Percentiles rank a stretch among this genome's conserved stretches.
Conservation (phyloP, 768 basidiomycete genomes). For the Mrakia frigida region DNA sequence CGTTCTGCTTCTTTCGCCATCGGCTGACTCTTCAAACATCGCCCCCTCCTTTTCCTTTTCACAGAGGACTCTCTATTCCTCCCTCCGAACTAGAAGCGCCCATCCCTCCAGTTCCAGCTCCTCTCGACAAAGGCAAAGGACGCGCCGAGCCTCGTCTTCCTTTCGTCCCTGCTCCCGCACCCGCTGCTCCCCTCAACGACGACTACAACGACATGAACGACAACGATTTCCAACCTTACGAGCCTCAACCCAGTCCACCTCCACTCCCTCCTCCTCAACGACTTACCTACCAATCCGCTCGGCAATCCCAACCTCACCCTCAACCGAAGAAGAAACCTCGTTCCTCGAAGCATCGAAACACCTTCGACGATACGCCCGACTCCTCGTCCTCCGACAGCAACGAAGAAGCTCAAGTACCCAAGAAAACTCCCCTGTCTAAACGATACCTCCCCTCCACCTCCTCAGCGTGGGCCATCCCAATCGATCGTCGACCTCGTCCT, state of each 20-base stretch:
- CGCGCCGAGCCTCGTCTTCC: neutral
- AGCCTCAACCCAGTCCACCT: neutral
- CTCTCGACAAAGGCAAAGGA: conserved; percentile 1
- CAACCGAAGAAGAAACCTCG: neutral
- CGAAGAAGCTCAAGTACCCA: neutral
- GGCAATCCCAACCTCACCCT: neutral
- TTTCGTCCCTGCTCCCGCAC: neutral
- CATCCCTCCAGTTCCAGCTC: neutral
- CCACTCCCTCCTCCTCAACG: neutral
- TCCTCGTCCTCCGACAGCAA: neutral
- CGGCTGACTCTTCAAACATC: neutral
- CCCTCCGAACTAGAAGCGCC: neutral
- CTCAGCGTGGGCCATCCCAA: too few species aligned
- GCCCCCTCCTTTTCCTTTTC: neutral
- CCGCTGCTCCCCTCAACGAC: neutral
- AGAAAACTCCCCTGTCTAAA: neutral
- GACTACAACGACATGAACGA: neutral
- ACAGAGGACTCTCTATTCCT: neutral
- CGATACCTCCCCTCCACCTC: neutral
- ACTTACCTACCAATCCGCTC: neutral
- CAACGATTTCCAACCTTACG: neutral
- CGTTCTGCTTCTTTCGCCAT: neutral
- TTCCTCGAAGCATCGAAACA: neutral
- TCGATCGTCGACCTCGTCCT: too few species aligned
- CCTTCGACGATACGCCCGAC: neutral